Percentiles rank a stretch among this genome's conserved stretches.
Conservation (phyloP, 2,329 filamentous ascomycete species). For the Botryotinia calthae region DNA sequence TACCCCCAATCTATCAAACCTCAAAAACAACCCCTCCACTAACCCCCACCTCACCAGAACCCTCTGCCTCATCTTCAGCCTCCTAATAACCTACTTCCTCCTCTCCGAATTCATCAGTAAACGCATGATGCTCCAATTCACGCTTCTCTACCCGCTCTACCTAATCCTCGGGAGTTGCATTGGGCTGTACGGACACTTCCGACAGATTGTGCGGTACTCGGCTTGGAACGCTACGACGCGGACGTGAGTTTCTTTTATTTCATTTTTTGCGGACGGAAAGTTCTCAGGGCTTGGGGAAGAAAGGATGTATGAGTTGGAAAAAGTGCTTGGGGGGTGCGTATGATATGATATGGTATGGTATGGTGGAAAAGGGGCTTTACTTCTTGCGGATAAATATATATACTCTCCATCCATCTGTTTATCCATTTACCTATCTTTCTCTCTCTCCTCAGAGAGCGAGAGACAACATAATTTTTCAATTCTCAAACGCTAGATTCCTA, state of each 20-base stretch:
- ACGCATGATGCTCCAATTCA: slow-evolving; percentile 45
- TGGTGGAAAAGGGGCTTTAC: too few relatives aligned
- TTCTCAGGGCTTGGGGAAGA: too few relatives aligned
- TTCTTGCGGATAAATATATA: background rate
- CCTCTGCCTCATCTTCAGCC: slow-evolving; percentile 44
- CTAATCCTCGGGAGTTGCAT: slow-evolving; percentile 29
- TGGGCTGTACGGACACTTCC: slow-evolving; percentile 22
- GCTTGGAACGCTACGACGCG: slow-evolving; percentile 47
- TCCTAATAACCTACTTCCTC: slow-evolving; percentile 47
- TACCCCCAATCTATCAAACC: too few relatives aligned
- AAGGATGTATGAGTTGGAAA: background rate
- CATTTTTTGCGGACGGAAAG: too few relatives aligned
- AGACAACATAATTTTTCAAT: too few relatives aligned
- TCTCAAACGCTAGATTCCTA: too few relatives aligned
- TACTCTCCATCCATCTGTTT: too few relatives aligned
- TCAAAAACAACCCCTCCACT: background rate
- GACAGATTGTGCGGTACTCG: slow-evolving; percentile 41
- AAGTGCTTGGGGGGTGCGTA: too few relatives aligned
- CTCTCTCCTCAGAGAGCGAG: too few relatives aligned
- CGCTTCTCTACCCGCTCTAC: slow-evolving; percentile 45
- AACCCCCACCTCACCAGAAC: slow-evolving; percentile 34
- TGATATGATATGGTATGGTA: background rate
- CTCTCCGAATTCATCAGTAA: slow-evolving; percentile 46
- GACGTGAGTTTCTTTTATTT: slow-evolving; percentile 16
- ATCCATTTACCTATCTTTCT: too few relatives aligned